Conservation (phyloP, 2,329 filamentous ascomycete genomes). For the Neopestalotiopsis sp. region DNA sequence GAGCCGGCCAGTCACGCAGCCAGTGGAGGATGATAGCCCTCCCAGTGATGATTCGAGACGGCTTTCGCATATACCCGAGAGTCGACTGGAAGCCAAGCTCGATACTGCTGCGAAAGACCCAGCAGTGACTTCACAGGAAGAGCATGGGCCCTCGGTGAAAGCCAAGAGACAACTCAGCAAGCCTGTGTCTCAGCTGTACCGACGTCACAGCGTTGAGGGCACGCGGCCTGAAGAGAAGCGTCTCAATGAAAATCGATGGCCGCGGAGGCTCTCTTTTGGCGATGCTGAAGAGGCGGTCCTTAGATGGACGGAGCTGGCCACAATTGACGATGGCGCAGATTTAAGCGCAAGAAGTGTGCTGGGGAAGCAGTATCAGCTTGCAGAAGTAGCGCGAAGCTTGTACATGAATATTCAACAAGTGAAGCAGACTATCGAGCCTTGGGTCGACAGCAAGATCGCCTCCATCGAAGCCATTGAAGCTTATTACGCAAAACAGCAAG, state of each 20-base stretch:
- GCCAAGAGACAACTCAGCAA: slow-evolving; percentile 51
- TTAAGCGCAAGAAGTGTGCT: slow-evolving; percentile 28
- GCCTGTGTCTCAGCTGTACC: slow-evolving; percentile 57
- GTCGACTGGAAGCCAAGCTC: slow-evolving; percentile 38
- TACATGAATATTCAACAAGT: slow-evolving; percentile 58
- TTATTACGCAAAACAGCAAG: slow-evolving; percentile 65
- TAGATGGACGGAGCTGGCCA: slow-evolving; percentile 63
- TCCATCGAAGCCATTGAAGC: slow-evolving; percentile 65
- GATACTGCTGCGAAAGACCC: slow-evolving; percentile 64
- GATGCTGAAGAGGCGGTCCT: slow-evolving; percentile 77
- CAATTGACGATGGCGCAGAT: slow-evolving; percentile 43
- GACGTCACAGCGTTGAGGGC: slow-evolving; percentile 63
- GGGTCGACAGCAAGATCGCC: slow-evolving; percentile 64
- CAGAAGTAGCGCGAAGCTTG: slow-evolving; percentile 62
- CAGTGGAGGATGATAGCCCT: slow-evolving; percentile 22
- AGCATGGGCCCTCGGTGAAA: slow-evolving; percentile 57
- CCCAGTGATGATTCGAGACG: slow-evolving; percentile 28
- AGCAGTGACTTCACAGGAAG: slow-evolving; percentile 61
- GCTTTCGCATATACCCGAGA: slow-evolving; percentile 23
- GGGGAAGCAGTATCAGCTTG: slow-evolving; percentile 31
- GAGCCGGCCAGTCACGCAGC: slow-evolving; percentile 2
- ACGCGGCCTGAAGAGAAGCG: slow-evolving; percentile 34
- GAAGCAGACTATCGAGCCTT: slow-evolving; percentile 59
- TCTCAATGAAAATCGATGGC: slow-evolving; percentile 66
- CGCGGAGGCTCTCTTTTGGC: slow-evolving; percentile 76